Percentiles rank a stretch among this genome's conserved stretches.
Conservation (phyloP, 805 yeast genomes). For the Peterozyma toletana region DNA sequence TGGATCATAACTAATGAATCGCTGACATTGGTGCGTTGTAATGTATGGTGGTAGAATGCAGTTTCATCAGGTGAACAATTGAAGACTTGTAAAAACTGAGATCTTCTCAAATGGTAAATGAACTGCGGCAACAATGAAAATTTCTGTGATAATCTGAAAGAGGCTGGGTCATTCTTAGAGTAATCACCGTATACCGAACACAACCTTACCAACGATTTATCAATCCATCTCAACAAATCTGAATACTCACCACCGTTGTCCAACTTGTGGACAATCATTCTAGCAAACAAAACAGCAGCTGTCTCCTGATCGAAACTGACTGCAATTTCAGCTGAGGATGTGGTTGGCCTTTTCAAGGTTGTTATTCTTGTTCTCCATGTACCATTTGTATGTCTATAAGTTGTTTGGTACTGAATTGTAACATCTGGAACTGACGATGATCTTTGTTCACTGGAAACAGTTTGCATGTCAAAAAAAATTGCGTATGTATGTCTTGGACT, state of each 20-base stretch:
- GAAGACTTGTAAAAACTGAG: constrained; percentile 92
- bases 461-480: constrained; percentile 76
- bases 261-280: constrained; percentile 82
- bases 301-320: constrained; percentile 95
- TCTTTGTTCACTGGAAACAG: constrained; percentile 37
- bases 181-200: constrained; percentile 94
- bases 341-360: constrained; percentile 57
- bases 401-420: constrained; percentile 72
- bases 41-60: constrained; percentile 89
- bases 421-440: constrained; percentile 26
- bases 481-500: constrained; percentile 89
- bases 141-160: constrained; percentile 78
- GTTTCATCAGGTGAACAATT: constrained; percentile 99
- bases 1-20: constrained; percentile 96
- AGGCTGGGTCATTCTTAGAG: constrained; percentile 73
- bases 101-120: constrained; percentile 89
- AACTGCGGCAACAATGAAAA: constrained; percentile 92
- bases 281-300: constrained; percentile 89
- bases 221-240: constrained; percentile 91
- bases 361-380: constrained; percentile 85
- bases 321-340: constrained; percentile 41
- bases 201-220: constrained; percentile 80
- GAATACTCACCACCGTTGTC: constrained; percentile 73
- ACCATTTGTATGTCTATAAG: constrained; percentile 94
- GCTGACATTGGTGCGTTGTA: constrained; percentile 85